Conservation (phyloP, 148 eudicot genomes). For the Cornus suecica region DNA sequence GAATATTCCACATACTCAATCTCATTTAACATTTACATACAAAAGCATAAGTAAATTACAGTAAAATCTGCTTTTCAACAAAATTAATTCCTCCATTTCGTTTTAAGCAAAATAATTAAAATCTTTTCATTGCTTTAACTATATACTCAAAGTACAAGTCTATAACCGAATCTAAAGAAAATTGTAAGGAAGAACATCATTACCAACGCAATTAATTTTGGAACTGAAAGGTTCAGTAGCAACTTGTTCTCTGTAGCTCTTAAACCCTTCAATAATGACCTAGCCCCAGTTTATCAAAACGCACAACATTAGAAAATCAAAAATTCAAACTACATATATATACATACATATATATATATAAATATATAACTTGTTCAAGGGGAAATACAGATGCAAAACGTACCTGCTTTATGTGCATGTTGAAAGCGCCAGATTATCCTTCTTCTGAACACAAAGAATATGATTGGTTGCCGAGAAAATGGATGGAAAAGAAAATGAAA, state of each 20-base stretch:
- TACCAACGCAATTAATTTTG: slow-evolving; percentile 97
- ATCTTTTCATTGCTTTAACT: not conserved
- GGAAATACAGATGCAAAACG: not conserved
- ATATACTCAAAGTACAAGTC: slow-evolving; percentile 1
- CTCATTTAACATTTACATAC: too few relatives aligned
- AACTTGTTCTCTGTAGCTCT: slow-evolving; percentile 93
- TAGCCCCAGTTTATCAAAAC: slow-evolving; percentile 22
- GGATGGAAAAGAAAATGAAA: not conserved
- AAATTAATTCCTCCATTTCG: not conserved
- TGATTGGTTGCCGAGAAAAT: not conserved
- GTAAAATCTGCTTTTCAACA: not conserved
- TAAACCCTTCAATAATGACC: slow-evolving; percentile 97
- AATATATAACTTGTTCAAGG: not conserved
- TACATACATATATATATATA: too few relatives aligned
- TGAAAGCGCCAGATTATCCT: slow-evolving; percentile 21
- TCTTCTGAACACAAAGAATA: slow-evolving; percentile 21
- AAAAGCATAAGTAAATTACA: not conserved
- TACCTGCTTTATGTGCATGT: slow-evolving; percentile 72
- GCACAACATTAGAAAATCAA: not conserved
- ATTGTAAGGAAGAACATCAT: slow-evolving; percentile 2
- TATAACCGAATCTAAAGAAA: not conserved
- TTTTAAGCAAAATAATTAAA: too few relatives aligned
- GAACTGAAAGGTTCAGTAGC: slow-evolving; percentile 87
- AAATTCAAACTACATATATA: too few relatives aligned
- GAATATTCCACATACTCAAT: not conserved